Evolutionary conservation across 2,329 filamentous ascomycete genomes (phyloP), one percentile per base, ranked within the genome.

Genomic region (Colletotrichum destructivum): DNA sequence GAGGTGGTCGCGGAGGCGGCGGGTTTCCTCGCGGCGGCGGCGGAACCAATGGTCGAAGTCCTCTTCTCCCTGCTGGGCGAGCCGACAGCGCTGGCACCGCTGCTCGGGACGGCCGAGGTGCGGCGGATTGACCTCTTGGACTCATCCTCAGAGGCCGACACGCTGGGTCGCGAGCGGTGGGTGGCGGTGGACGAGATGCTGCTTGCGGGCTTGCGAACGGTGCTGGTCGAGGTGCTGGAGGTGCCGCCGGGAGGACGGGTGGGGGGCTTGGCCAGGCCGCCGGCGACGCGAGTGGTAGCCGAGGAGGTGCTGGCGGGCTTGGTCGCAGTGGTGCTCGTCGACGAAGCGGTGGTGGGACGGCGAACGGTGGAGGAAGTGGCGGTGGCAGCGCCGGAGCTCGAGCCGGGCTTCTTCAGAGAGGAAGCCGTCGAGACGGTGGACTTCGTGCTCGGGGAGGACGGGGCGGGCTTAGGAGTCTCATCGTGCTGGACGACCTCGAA

Each of bases 131-230:
- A 78, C 76, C 82, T 86, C 80, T 83, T 86, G 73, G 78, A 79
- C 70, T 88, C 86, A 75, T 88, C 86, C 72, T 88, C 86, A 66
- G 85, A 86, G 62, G 84, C 82, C 71, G 86, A 87, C 63, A 85
- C 80, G 62, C 83, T 85, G 46, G 85, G 81, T n/a, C 84, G 84
- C 57, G 85, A 83, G 73, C 81, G 83, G 77, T 88, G 86, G 73
- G 78, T 82, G 49, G 82, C 76, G 4, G 84, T 79, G 46, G 83
- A 80, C 11, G 82, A 75, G 7, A 79, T 76, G 18, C 81, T 76
- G 18, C 81, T 79, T 7, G 79, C 76, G 56, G 80, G 75, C 44
- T 79, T 77, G 72, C 80, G 76, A 73, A 80, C 75, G 47, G 71
- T 61, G 59, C 40, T 71, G 74, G 75, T 76, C 40, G 75, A 78